phyloP scores from a whole-genome alignment of 2,329 filamentous ascomycete species.

The Scleromitrula shiraiana region DNA sequence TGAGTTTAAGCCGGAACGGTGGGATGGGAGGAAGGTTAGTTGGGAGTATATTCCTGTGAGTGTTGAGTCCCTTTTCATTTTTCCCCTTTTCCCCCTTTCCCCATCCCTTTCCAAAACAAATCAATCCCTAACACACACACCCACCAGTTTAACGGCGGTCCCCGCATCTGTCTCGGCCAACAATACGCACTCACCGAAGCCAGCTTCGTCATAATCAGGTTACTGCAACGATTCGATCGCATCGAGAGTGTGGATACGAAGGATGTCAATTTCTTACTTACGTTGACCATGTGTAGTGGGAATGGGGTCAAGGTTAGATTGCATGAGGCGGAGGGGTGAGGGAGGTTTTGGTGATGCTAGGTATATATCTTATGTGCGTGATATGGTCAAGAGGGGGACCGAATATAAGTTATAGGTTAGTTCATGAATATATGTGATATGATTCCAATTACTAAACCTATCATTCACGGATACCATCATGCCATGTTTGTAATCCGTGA shows the following conservation, averaged over 20 bases:
- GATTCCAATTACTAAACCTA: no score
- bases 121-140: background rate
- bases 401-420: background rate
- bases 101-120: background rate
- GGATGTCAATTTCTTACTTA: conserved; percentile 24
- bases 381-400: background rate
- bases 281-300: conserved; percentile 25
- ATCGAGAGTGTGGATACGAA: conserved; percentile 27
- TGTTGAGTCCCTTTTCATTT: background rate
- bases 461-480: no score
- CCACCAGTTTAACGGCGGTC: conserved; percentile 31
- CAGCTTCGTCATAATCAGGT: conserved; percentile 29
- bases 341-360: background rate
- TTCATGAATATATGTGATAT: background rate
- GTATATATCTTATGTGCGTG: background rate
- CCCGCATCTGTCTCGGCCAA: conserved; percentile 32
- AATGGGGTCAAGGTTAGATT: conserved; percentile 30
- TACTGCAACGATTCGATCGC: conserved; percentile 21
- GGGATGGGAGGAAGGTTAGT: conserved; percentile 36
- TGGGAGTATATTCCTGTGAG: conserved; percentile 33
- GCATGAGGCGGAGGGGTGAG: background rate
- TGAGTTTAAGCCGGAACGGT: conserved; percentile 32
- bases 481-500: no score
- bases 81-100: background rate
- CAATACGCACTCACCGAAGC: conserved; percentile 33